Conservation (phyloP, 228 moss, liverwort and hornwort genomes). For the Sphagnum magellanicum region DNA sequence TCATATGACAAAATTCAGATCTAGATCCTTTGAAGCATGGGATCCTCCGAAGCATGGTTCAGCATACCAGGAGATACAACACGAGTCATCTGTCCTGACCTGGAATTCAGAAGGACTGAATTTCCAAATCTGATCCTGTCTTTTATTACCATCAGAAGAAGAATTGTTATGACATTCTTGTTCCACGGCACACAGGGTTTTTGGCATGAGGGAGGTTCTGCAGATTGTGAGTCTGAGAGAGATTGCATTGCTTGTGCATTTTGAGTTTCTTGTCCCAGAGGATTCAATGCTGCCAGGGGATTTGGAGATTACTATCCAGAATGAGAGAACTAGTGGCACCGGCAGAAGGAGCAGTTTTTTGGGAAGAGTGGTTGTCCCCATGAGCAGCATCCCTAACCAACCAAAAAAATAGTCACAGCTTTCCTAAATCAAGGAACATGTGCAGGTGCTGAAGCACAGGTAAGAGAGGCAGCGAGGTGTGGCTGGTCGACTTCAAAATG, state of each 20-base stretch:
- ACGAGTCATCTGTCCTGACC: neutral
- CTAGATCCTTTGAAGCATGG: neutral
- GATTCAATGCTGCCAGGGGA: conserved; percentile 3
- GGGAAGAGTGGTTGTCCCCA: conserved; percentile 17
- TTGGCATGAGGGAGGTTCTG: too few relatives aligned
- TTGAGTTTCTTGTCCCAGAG: conserved; percentile 25
- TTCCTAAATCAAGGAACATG: neutral
- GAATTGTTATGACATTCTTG: neutral
- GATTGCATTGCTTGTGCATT: conserved; percentile 14
- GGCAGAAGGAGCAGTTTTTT: conserved; percentile 31
- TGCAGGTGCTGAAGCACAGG: conserved; percentile 65
- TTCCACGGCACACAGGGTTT: neutral
- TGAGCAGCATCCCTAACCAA: conserved; percentile 29
- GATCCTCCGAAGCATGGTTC: neutral
- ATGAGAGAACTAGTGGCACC: conserved; percentile 35
- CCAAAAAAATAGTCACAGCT: conserved; percentile 6
- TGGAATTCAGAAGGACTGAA: neutral
- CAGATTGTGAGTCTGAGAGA: too few relatives aligned
- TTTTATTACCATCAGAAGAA: neutral
- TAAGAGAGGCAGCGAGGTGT: conserved; percentile 80
- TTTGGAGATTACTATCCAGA: conserved; percentile 43
- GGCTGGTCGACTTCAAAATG: conserved; percentile 75
- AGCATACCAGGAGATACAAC: neutral
- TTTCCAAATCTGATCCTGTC: neutral
- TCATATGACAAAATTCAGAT: neutral